Percentiles rank a stretch among this genome's conserved stretches.
phyloP scores from a whole-genome alignment of 495 filamentous ascomycete genomes.

The Aeminium ludgeri region DNA sequence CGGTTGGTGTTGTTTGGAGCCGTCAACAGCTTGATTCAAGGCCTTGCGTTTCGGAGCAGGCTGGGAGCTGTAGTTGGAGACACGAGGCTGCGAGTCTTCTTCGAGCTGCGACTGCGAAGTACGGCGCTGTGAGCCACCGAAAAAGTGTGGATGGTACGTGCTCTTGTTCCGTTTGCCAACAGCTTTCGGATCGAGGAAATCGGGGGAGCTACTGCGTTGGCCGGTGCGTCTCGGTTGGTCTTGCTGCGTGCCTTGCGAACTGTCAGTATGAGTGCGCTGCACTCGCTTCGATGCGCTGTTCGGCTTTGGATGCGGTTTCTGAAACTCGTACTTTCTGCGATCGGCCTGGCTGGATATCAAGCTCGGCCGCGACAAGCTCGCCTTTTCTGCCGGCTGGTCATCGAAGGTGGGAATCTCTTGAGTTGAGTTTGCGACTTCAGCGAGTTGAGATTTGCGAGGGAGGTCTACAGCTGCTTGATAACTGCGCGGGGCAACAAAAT shows the following conservation, averaged over 20 bases:
- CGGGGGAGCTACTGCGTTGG: constrained; percentile 11
- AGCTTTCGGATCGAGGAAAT: constrained; percentile 3
- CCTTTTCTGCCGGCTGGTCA: background rate
- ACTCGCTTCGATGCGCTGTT: constrained; percentile 13
- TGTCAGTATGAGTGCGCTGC: background rate
- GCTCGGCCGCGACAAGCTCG: background rate
- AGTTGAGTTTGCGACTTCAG: background rate
- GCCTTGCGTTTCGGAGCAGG: constrained; percentile 2
- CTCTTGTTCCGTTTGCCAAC: constrained; percentile 1
- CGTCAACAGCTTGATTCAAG: background rate
- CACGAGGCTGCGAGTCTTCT: too few species aligned
- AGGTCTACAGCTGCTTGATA: background rate
- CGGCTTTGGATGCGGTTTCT: constrained; percentile 3
- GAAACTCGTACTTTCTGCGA: constrained; percentile 6
- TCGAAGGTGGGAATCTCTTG: constrained; percentile 1
- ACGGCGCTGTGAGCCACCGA: constrained; percentile 2
- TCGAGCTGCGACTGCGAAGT: background rate
- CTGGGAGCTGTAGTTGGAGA: too few species aligned
- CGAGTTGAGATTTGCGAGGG: background rate
- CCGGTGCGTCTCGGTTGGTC: background rate
- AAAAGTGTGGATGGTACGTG: constrained; percentile 1
- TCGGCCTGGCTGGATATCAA: constrained; percentile 1
- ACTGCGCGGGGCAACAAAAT: background rate
- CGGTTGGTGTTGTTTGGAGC: constrained; percentile 4
- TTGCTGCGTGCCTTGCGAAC: background rate